A percentile compares a stretch with the other conserved stretches of the same genome.
Evolutionary conservation across 345 rosid species (phyloP).

Genomic region (Lagerstroemia speciosa): DNA sequence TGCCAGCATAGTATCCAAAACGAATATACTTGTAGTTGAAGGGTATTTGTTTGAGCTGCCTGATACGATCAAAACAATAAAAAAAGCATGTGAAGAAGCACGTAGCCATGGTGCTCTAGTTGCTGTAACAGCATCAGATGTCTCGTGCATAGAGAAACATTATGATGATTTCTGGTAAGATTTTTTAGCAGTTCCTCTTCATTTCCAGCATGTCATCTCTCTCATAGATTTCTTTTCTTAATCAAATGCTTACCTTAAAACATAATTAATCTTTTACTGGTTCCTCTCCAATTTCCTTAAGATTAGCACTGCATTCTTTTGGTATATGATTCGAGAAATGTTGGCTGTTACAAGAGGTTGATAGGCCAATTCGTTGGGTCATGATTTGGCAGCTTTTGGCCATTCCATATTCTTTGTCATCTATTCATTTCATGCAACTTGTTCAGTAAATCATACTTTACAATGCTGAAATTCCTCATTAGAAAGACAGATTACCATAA

Average conservation of each 20-base stretch:
- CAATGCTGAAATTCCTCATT: background rate
- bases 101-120: constrained; percentile 63
- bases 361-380: background rate
- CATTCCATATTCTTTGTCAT: background rate
- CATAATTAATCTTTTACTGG: background rate
- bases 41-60: constrained; percentile 94
- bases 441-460: background rate
- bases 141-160: constrained; percentile 83
- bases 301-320: background rate
- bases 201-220: background rate
- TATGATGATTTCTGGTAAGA: constrained; percentile 88
- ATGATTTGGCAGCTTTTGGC: background rate
- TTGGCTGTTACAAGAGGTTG: background rate
- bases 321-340: background rate
- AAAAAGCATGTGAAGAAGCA: constrained; percentile 84
- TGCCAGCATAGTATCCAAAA: constrained; percentile 64
- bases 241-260: too few species aligned
- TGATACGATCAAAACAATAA: constrained; percentile 69
- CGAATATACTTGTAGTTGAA: constrained; percentile 74
- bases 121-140: constrained; percentile 92
- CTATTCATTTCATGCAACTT: background rate
- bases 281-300: background rate
- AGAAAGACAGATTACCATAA: background rate
- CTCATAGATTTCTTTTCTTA: background rate
- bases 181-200: background rate